These are phyloP conservation scores for Polytrichum formosum DNA, from an alignment of 225 moss, liverwort and hornwort genomes.

Conservation along the genomic window DNA sequence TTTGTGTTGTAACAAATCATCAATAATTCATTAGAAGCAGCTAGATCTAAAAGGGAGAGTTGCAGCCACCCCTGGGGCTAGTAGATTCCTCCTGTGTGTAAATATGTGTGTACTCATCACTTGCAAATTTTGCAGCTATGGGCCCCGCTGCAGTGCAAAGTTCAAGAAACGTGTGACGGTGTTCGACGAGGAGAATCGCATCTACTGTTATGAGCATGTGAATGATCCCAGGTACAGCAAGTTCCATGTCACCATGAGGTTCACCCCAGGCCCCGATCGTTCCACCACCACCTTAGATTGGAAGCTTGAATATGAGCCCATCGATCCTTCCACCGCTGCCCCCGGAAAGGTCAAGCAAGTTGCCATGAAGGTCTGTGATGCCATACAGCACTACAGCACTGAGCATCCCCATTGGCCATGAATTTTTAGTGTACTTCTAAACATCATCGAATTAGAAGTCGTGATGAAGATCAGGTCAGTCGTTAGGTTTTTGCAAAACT, in stretches of 20 bases:
- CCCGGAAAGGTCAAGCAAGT: background rate
- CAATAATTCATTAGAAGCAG: no score
- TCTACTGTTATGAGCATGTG: background rate
- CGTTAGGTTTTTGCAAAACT: no score
- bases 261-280: background rate
- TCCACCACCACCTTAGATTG: background rate
- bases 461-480: no score
- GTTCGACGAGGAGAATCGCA: background rate
- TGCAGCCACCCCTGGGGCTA: no score
- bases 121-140: conserved; percentile 1
- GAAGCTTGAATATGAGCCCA: conserved; percentile 2
- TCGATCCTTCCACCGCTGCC: background rate
- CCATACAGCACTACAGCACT: background rate
- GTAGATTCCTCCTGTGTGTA: no score
- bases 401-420: conserved; percentile 3
- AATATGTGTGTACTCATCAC: no score
- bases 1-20: no score
- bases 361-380: background rate
- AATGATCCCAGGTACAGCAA: conserved; percentile 4
- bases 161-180: conserved; percentile 1
- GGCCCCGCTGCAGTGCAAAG: background rate
- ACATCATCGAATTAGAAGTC: no score
- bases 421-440: background rate
- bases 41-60: no score
- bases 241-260: background rate